Evolutionary conservation across 495 filamentous ascomycete genomes (phyloP), one percentile per base, ranked within the genome.

Genomic region (Hypoxylon fuscum): DNA sequence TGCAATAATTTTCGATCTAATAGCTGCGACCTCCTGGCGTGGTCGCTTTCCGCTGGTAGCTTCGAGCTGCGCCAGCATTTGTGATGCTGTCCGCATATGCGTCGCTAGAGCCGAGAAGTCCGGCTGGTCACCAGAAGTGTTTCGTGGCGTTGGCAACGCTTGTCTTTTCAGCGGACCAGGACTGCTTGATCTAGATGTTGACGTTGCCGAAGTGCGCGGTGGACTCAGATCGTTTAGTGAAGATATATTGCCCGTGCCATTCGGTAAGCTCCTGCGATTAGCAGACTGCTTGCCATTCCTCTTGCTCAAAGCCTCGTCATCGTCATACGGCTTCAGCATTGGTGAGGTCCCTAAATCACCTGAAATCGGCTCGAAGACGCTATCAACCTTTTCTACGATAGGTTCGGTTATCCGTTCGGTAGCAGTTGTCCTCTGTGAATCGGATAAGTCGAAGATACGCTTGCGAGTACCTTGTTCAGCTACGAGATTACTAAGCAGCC

Each of bases 31-130:
- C 69, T 92, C 89, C 34, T 84, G 79, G 60, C 80, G 85, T 12
- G 89, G 89, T 25, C 89, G 75, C 65, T 91, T 92, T 2, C 86
- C 84, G 61, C 85, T 83, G 20, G 87, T 90, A 1, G 87, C 81
- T 49, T 91, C 88, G 34, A 92, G 81, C 68, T 92, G 89, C 11
- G 88, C 87, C 18, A 92, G 71, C 89, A 92, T 92, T 72, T 90
- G 87, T 15, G 88, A 88, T 3, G 89, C 89, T 8, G 88, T 90
- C 22, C 89, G 81, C 88, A 92, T 92, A 73, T 92, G 89, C 9
- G 88, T 89, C 7, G 89, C 89, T 51, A 92, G 72, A 18, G 89
- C 89, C 1, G 88, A 90, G 51, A 91, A 83, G 62, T 92, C 89
- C 0, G 87, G 84, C 48, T 85, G 83, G 45, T 90, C 88, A 38